These are phyloP conservation scores for Vanrija sp. DNA, from an alignment of 1,284 basidiomycete genomes.

Conservation along the genomic window DNA sequence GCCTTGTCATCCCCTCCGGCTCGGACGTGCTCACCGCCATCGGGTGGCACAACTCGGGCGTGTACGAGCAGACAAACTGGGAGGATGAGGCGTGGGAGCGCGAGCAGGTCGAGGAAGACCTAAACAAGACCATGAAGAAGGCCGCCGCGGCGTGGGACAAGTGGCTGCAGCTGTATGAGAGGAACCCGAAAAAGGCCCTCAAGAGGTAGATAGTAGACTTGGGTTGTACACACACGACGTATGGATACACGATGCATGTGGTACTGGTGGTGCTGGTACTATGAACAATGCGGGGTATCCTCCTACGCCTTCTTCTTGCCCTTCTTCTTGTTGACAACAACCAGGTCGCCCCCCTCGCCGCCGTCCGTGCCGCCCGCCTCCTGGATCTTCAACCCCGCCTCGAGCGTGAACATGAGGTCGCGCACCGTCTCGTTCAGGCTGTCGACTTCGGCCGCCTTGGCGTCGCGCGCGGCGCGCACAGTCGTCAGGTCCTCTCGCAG, in stretches of 20 bases:
- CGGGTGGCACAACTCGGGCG: slow-evolving; percentile 14
- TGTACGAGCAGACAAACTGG: slow-evolving; percentile 17
- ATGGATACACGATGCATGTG: no score
- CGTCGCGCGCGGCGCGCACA: slow-evolving; percentile 19
- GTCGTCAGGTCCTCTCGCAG: slow-evolving; percentile 28
- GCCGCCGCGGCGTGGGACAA: slow-evolving; percentile 17
- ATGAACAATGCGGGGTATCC: neutral
- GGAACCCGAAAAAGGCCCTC: slow-evolving; percentile 19
- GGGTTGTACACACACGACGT: no score
- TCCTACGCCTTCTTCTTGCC: slow-evolving; percentile 17
- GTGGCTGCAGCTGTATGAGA: slow-evolving; percentile 17
- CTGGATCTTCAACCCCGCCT: slow-evolving; percentile 41
- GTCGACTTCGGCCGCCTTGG: slow-evolving; percentile 33
- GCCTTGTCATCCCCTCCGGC: slow-evolving; percentile 1
- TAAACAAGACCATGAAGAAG: slow-evolving; percentile 17
- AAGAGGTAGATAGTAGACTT: slow-evolving; percentile 1
- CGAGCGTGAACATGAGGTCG: slow-evolving; percentile 48
- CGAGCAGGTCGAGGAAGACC: slow-evolving; percentile 16
- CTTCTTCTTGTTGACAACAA: slow-evolving; percentile 24
- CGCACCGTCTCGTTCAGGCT: slow-evolving; percentile 46
- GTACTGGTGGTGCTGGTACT: neutral
- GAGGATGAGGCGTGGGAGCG: slow-evolving; percentile 24
- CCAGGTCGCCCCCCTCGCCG: slow-evolving; percentile 41
- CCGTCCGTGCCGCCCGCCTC: slow-evolving; percentile 32
- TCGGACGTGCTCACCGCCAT: slow-evolving; percentile 14